Evolutionary conservation across 2,329 filamentous ascomycete genomes (phyloP).

Genomic region (Fusarium fujikuroi): DNA sequence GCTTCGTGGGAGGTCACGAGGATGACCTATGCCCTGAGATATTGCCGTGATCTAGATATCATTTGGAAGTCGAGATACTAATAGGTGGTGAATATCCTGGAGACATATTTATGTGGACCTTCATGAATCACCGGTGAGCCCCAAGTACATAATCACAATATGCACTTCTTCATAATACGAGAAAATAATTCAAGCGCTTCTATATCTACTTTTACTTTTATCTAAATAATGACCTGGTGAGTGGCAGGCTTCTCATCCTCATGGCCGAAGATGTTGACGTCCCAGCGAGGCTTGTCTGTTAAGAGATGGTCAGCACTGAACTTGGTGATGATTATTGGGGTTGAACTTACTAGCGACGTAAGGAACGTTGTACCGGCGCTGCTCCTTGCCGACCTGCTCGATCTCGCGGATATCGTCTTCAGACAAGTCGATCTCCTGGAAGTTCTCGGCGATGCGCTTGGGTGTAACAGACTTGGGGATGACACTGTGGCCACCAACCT

Average conservation of each 20-base stretch:
- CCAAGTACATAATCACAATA: not conserved
- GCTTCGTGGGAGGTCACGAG: constrained; percentile 26
- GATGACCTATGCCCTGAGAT: constrained; percentile 25
- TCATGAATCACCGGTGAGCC: accelerated
- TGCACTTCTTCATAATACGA: not conserved
- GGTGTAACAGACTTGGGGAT: not conserved
- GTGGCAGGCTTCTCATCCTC: not conserved
- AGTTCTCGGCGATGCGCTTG: not conserved
- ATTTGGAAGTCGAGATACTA: constrained; percentile 8
- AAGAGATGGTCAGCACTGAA: not conserved
- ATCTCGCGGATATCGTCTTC: not conserved
- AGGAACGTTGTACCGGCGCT: not conserved
- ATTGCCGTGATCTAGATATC: constrained; percentile 31
- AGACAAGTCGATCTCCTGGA: not conserved
- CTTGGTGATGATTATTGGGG: accelerated
- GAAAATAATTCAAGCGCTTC: not conserved
- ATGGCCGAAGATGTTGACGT: not conserved
- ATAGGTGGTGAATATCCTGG: accelerated
- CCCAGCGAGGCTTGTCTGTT: not conserved
- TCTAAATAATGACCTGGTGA: not conserved
- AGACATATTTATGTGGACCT: not conserved
- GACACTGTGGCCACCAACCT: not conserved
- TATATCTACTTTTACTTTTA: not conserved
- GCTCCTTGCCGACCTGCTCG: not conserved
- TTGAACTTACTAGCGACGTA: not conserved